A percentile compares a stretch with the other conserved stretches of the same genome.
Conservation (phyloP, 495 filamentous ascomycete species). For the Chaetomidium leptoderma region DNA sequence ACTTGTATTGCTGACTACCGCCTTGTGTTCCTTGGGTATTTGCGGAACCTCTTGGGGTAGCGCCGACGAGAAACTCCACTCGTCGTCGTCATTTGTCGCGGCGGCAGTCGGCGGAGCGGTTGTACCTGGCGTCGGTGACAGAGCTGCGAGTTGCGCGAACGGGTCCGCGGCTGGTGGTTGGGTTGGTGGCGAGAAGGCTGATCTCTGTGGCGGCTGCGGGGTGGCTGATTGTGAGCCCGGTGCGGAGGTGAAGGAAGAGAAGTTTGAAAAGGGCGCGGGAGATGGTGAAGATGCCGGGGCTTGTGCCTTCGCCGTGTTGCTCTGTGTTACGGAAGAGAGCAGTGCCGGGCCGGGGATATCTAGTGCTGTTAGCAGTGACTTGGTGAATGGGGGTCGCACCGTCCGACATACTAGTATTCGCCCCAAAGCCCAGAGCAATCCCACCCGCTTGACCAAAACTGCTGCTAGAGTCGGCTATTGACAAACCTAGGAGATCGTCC, state of each 20-base stretch:
- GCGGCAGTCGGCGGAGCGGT: constrained; percentile 35
- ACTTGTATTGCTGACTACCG: constrained; percentile 45
- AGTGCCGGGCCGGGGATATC: constrained; percentile 61
- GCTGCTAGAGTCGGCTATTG: constrained; percentile 44
- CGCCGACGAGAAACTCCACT: constrained; percentile 91
- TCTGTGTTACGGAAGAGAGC: constrained; percentile 59
- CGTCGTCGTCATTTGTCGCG: constrained; percentile 64
- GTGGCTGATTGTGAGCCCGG: constrained; percentile 43
- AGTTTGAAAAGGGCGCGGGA: constrained; percentile 55
- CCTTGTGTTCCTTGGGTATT: constrained; percentile 43
- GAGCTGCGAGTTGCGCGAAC: constrained; percentile 64
- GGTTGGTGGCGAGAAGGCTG: constrained; percentile 40
- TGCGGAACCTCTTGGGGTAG: constrained; percentile 58
- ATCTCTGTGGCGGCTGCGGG: constrained; percentile 43
- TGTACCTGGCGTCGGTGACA: constrained; percentile 39
- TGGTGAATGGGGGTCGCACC: too few relatives aligned
- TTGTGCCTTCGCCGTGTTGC: constrained; percentile 48
- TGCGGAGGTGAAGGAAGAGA: constrained; percentile 50
- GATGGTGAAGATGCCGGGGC: constrained; percentile 39
- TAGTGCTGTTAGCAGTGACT: constrained; percentile 22
- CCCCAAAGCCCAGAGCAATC: constrained; percentile 79
- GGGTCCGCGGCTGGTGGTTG: constrained; percentile 52
- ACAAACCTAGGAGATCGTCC: constrained; percentile 52
- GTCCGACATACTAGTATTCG: constrained; percentile 53
- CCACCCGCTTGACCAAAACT: constrained; percentile 68